Conservation (phyloP, 2,329 filamentous ascomycete genomes). For the Aspergillus sp. region DNA sequence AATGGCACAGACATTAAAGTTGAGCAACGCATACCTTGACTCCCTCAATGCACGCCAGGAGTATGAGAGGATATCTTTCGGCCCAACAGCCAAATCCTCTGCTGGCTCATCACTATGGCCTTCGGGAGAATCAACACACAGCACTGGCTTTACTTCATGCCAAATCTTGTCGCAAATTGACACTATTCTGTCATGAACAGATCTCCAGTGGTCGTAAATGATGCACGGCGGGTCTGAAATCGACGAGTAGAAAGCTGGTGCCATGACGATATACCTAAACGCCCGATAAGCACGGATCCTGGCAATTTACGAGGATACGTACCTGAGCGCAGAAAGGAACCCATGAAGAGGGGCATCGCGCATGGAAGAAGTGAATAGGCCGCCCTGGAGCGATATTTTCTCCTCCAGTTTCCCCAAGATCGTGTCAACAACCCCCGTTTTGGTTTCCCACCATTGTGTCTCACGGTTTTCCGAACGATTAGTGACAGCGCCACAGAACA, state of each 20-base stretch:
- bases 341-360: constrained; percentile 60
- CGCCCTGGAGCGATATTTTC: constrained; percentile 55
- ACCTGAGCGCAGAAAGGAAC: constrained; percentile 58
- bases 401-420: constrained; percentile 54
- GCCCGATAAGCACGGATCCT: background rate
- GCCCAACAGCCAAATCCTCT: constrained; percentile 63
- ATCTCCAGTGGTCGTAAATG: constrained; percentile 19
- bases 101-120: constrained; percentile 55
- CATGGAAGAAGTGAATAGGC: constrained; percentile 58
- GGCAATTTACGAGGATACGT: constrained; percentile 11
- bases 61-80: constrained; percentile 86
- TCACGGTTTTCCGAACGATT: constrained; percentile 13
- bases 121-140: constrained; percentile 93
- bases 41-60: constrained; percentile 94
- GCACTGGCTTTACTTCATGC: constrained; percentile 61
- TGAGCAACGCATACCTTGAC: constrained; percentile 54
- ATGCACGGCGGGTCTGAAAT: constrained; percentile 17
- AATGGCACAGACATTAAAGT: constrained; percentile 3
- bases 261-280: constrained; percentile 41
- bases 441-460: constrained; percentile 24
- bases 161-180: constrained; percentile 61
- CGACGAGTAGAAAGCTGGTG: constrained; percentile 27
- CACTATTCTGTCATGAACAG: constrained; percentile 43
- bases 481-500: constrained; percentile 49
- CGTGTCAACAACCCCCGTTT: constrained; percentile 44